Conservation (phyloP, 2,329 filamentous ascomycete species). For the Fusarium sp. region DNA sequence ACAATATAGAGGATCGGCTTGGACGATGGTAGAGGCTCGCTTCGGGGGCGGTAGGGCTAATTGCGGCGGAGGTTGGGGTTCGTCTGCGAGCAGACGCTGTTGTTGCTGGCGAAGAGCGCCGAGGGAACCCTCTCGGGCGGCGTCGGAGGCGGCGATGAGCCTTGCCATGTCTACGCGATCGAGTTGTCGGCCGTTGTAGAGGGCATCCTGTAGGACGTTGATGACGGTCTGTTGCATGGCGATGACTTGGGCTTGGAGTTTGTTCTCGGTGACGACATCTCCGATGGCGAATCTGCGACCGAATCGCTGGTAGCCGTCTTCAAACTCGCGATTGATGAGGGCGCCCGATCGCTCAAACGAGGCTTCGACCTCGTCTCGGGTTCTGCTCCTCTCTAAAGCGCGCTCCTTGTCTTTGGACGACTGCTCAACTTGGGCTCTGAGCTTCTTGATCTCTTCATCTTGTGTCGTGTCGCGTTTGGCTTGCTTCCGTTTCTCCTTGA, state of each 20-base stretch:
- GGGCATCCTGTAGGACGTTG: slow-evolving; percentile 46
- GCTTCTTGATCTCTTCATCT: slow-evolving; percentile 48
- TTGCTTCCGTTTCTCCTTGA: slow-evolving; percentile 47
- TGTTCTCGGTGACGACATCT: slow-evolving; percentile 48
- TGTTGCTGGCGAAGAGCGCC: slow-evolving; percentile 44
- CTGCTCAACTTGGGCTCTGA: slow-evolving; percentile 40
- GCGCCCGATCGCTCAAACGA: slow-evolving; percentile 44
- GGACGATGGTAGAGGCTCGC: slow-evolving; percentile 15
- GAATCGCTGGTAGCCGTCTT: slow-evolving; percentile 45
- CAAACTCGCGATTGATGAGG: slow-evolving; percentile 47
- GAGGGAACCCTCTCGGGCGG: slow-evolving; percentile 43
- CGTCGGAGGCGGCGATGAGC: slow-evolving; percentile 46
- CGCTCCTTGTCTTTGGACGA: slow-evolving; percentile 16
- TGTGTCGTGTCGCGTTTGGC: slow-evolving; percentile 43
- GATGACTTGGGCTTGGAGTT: slow-evolving; percentile 47
- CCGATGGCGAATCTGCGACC: slow-evolving; percentile 44
- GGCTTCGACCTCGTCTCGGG: slow-evolving; percentile 38
- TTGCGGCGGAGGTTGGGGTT: neutral
- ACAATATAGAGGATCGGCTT: slow-evolving; percentile 41
- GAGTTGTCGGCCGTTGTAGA: slow-evolving; percentile 41
- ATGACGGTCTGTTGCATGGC: slow-evolving; percentile 49
- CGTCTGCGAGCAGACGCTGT: slow-evolving; percentile 33
- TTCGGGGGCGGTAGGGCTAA: slow-evolving; percentile 7
- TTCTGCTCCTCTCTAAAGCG: slow-evolving; percentile 14
- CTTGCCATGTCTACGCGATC: slow-evolving; percentile 44